phyloP scores from a whole-genome alignment of 2,329 filamentous ascomycete genomes.

The Cryphonectria radicalis region DNA sequence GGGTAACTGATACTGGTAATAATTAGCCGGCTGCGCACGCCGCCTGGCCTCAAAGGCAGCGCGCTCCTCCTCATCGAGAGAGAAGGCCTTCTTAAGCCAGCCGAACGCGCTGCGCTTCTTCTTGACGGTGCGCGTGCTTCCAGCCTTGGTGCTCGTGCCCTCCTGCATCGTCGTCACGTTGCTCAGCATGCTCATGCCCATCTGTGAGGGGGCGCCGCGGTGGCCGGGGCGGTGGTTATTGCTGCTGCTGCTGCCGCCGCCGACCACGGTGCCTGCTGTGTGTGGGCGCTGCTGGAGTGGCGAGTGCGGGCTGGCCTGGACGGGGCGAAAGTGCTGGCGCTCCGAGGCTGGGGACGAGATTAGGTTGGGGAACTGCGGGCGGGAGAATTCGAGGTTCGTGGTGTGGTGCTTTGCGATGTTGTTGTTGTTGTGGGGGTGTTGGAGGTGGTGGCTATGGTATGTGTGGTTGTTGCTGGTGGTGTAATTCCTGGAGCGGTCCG shows the following conservation, averaged over 20 bases:
- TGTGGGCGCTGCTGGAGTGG: slow-evolving; percentile 64
- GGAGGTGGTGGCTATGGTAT: not conserved
- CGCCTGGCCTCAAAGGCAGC: slow-evolving; percentile 62
- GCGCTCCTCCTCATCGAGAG: slow-evolving; percentile 66
- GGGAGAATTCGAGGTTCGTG: slow-evolving; percentile 39
- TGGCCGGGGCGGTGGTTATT: slow-evolving; percentile 38
- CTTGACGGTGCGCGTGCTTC: slow-evolving; percentile 53
- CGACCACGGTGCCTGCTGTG: slow-evolving; percentile 49
- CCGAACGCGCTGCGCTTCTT: slow-evolving; percentile 71
- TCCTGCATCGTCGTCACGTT: slow-evolving; percentile 52
- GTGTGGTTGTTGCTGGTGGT: not conserved
- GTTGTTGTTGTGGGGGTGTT: not conserved
- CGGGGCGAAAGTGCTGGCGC: slow-evolving; percentile 63
- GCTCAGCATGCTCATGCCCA: slow-evolving; percentile 63
- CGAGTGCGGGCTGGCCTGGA: slow-evolving; percentile 66
- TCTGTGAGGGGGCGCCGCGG: slow-evolving; percentile 54
- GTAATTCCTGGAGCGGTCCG: slow-evolving; percentile 44
- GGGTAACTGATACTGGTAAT: slow-evolving; percentile 45
- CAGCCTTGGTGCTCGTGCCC: slow-evolving; percentile 31
- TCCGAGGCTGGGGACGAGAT: slow-evolving; percentile 57
- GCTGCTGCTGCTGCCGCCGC: slow-evolving; percentile 11
- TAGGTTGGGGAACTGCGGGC: slow-evolving; percentile 43
- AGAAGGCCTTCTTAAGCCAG: slow-evolving; percentile 71
- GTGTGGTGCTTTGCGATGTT: slow-evolving; percentile 34
- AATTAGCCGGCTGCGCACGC: slow-evolving; percentile 48